Percentiles rank a stretch among this genome's conserved stretches.
phyloP scores from a whole-genome alignment of 2,329 filamentous ascomycete species.

The Aspergillus cejpii region DNA sequence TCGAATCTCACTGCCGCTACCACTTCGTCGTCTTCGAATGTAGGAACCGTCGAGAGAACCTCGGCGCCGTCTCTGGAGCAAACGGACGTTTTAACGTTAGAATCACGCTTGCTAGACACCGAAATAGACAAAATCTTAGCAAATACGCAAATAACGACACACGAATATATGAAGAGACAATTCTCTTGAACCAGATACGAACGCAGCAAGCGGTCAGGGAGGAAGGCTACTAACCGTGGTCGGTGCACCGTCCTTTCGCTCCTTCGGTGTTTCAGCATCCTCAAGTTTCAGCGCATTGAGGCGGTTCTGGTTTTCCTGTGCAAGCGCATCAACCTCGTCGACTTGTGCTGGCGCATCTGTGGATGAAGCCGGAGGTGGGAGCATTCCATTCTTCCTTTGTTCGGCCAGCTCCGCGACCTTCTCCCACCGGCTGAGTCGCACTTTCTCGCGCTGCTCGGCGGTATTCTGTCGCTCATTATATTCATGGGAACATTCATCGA shows the following conservation, averaged over 20 bases:
- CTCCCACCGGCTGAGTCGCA: slow-evolving; percentile 83
- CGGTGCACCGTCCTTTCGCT: slow-evolving; percentile 41
- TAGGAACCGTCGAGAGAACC: slow-evolving; percentile 33
- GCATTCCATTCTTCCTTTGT: slow-evolving; percentile 51
- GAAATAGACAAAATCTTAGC: slow-evolving; percentile 36
- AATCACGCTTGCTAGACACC: slow-evolving; percentile 42
- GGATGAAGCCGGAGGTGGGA: slow-evolving; percentile 35
- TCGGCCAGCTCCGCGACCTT: slow-evolving; percentile 74
- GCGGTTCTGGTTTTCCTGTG: slow-evolving; percentile 77
- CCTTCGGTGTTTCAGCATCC: slow-evolving; percentile 48
- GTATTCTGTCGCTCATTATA: slow-evolving; percentile 96
- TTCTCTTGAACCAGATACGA: slow-evolving; percentile 19
- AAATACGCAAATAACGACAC: slow-evolving; percentile 27
- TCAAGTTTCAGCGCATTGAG: slow-evolving; percentile 88
- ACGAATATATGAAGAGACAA: slow-evolving; percentile 19
- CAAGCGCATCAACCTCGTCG: slow-evolving; percentile 71
- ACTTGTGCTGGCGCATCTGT: slow-evolving; percentile 41
- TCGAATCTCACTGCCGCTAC: slow-evolving; percentile 39
- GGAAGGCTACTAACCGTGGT: slow-evolving; percentile 41
- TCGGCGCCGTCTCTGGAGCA: slow-evolving; percentile 44
- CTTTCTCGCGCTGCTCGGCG: slow-evolving; percentile 73
- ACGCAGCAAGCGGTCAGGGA: slow-evolving; percentile 21
- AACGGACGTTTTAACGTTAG: slow-evolving; percentile 42
- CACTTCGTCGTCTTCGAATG: slow-evolving; percentile 37
- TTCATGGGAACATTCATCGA: slow-evolving; percentile 96